Evolutionary conservation across 176 grass and related monocot species (phyloP).

Genomic region (Aegilops sharonensis): DNA sequence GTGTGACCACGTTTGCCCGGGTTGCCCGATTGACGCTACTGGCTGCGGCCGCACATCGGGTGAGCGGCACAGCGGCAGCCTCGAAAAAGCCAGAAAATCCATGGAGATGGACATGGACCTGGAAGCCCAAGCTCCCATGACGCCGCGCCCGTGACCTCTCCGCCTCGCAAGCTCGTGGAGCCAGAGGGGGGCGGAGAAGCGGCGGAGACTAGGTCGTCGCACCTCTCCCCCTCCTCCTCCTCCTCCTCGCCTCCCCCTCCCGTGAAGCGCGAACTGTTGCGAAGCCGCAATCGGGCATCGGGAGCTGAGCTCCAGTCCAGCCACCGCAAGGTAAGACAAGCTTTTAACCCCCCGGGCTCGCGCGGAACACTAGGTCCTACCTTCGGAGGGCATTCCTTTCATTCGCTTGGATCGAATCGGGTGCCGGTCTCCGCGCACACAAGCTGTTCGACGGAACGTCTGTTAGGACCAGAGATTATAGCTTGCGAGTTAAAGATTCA

Average conservation of each 20-base stretch:
- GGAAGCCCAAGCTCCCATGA: constrained; percentile 3
- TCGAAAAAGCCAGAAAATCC: background rate
- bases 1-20: background rate
- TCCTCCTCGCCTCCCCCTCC: background rate
- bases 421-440: background rate
- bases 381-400: background rate
- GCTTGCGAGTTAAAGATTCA: background rate
- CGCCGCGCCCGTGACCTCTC: background rate
- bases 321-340: constrained; percentile 8
- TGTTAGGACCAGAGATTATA: background rate
- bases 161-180: background rate
- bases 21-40: background rate
- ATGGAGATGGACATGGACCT: constrained; percentile 14
- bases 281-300: background rate
- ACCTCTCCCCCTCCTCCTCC: constrained; percentile 17
- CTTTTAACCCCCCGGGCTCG: background rate
- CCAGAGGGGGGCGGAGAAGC: background rate
- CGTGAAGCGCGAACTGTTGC: background rate
- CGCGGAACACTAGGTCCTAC: background rate
- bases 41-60: background rate
- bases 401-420: background rate
- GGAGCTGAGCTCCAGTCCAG: background rate
- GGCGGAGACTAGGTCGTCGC: background rate
- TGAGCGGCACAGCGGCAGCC: background rate
- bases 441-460: background rate